Percentiles rank a stretch among this genome's conserved stretches.
Conservation (phyloP, 2,329 filamentous ascomycete genomes). For the Dothistroma pini region DNA sequence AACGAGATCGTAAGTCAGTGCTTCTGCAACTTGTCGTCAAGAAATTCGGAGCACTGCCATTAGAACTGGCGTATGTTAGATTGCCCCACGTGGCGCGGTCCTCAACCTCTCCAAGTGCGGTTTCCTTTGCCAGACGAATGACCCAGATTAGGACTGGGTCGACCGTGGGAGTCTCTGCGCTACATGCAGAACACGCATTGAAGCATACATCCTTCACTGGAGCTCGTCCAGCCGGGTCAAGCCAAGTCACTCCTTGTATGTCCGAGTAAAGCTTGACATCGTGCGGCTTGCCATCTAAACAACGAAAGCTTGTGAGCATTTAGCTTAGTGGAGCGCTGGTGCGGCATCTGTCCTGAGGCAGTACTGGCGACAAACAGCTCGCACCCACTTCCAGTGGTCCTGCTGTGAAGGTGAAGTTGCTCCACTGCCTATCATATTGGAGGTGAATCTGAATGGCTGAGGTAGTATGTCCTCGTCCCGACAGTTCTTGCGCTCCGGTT, state of each 20-base stretch:
- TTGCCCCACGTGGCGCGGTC: slow-evolving; percentile 3
- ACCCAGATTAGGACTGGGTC: slow-evolving; percentile 1
- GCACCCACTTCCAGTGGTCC: slow-evolving; percentile 11
- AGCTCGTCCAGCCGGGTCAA: background rate
- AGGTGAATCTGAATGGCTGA: slow-evolving; percentile 5
- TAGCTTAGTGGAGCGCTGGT: slow-evolving; percentile 12
- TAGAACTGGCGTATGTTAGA: slow-evolving; percentile 1
- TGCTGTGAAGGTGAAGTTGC: slow-evolving; percentile 15
- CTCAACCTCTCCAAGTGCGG: background rate
- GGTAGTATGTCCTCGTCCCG: background rate
- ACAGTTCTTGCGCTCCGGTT: background rate
- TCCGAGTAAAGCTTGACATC: slow-evolving; percentile 10
- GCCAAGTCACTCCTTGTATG: background rate
- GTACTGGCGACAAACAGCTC: slow-evolving; percentile 13
- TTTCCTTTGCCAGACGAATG: background rate
- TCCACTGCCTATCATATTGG: slow-evolving; percentile 12
- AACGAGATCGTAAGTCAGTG: background rate
- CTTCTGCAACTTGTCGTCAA: background rate
- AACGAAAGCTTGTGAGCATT: slow-evolving; percentile 5
- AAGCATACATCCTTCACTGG: background rate
- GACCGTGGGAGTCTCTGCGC: background rate
- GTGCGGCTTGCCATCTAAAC: slow-evolving; percentile 8
- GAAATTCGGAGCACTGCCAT: background rate
- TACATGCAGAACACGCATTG: background rate
- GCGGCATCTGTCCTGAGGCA: slow-evolving; percentile 12